Evolutionary conservation across 805 yeast species (phyloP).

Genomic region (Starmerella apicola): DNA sequence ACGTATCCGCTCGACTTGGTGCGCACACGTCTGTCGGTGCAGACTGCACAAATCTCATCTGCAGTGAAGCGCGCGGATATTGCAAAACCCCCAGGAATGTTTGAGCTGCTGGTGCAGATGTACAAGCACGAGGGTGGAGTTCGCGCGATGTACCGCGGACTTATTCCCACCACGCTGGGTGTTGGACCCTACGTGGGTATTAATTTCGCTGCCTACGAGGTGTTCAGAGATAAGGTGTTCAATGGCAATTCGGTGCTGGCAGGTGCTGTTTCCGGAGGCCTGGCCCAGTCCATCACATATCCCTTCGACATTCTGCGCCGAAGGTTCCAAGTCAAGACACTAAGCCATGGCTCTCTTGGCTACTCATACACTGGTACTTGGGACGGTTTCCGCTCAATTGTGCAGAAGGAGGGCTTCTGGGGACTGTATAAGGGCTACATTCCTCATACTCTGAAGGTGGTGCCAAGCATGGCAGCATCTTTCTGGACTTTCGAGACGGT

Average conservation of each 20-base stretch:
- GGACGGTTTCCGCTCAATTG: constrained; percentile 62
- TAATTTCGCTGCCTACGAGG: constrained; percentile 83
- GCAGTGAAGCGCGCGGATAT: constrained; percentile 15
- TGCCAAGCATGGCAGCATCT: constrained; percentile 91
- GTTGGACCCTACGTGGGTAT: constrained; percentile 95
- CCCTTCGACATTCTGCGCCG: constrained; percentile 85
- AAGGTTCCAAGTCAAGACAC: constrained; percentile 78
- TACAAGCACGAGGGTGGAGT: constrained; percentile 74
- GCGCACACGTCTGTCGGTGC: constrained; percentile 77
- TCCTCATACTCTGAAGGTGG: constrained; percentile 77
- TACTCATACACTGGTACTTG: constrained; percentile 65
- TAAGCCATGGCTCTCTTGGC: constrained; percentile 55
- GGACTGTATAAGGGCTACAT: constrained; percentile 52
- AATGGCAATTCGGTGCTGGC: constrained; percentile 44
- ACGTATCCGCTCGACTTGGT: constrained; percentile 90
- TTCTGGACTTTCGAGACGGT: constrained; percentile 80
- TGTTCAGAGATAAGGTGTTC: constrained; percentile 43
- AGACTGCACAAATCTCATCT: constrained; percentile 53
- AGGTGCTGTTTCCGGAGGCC: constrained; percentile 80
- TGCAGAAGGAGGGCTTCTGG: constrained; percentile 63
- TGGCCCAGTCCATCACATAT: constrained; percentile 81
- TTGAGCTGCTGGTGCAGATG: constrained; percentile 43
- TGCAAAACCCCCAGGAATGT: constrained; percentile 58
- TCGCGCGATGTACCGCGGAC: constrained; percentile 65
- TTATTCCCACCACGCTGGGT: constrained; percentile 82